These are phyloP conservation scores for Strigomonas culicis DNA, from an alignment of 208 protist genomes.

Conservation along the genomic window DNA sequence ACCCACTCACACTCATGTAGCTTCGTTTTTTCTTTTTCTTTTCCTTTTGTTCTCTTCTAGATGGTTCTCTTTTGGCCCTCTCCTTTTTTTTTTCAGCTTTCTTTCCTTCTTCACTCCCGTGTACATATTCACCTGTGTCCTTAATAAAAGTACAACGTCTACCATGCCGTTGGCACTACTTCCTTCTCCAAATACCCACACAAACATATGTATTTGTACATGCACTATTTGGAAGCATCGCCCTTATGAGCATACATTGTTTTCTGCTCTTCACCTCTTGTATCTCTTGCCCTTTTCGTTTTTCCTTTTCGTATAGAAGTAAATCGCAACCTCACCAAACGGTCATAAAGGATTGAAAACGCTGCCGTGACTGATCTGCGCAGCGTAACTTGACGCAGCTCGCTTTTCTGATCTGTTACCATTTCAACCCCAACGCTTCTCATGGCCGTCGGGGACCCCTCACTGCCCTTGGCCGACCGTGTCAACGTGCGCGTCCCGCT, in stretches of 20 bases:
- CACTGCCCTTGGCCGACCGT: no score
- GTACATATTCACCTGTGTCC: background rate
- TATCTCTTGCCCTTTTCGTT: no score
- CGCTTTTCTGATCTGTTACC: no score
- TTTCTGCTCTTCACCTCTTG: no score
- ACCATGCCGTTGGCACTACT: background rate
- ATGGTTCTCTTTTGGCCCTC: background rate
- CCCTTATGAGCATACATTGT: no score
- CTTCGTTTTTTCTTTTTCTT: constrained; percentile 10
- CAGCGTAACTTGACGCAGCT: background rate
- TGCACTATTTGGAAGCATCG: no score
- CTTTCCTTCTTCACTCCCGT: constrained; percentile 5
- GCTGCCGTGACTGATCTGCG: background rate
- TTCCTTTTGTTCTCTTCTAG: constrained; percentile 19
- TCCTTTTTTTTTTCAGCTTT: constrained; percentile 4
- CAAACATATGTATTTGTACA: background rate
- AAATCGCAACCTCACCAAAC: no score
- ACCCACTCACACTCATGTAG: constrained; percentile 1
- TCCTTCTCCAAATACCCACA: background rate
- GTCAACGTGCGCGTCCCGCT: background rate
- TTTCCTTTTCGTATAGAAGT: no score
- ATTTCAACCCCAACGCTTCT: no score
- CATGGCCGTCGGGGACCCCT: no score
- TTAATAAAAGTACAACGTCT: background rate
- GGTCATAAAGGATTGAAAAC: no score